Base-by-base conservation (phyloP, 768 basidiomycete species). In the Suillus fuscotomentosus region DNA sequence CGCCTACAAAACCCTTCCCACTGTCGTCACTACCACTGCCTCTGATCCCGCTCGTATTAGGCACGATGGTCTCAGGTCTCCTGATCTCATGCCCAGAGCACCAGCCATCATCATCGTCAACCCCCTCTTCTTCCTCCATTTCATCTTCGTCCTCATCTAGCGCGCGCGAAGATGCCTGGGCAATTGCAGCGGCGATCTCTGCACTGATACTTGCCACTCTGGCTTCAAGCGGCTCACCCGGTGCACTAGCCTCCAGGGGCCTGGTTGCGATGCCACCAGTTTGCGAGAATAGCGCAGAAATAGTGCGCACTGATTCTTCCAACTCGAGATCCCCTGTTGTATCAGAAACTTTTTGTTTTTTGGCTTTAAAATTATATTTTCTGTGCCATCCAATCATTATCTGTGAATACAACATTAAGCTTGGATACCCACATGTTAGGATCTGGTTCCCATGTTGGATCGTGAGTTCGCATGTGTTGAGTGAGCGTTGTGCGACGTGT, bases 401-500 rank as follows among this genome's bases (percentile, higher is more conserved):
- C 51, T 38, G 45, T 66, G 55, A 68, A 68, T 63, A 50, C 59
- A 56, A 31, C 11, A 50, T n/a, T 5, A 14, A 57, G 56, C 48
- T 20, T 51, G 42, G 43, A 65, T 51, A 82, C 89, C 68, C 75
- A 93, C 92, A 91, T 82, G 69, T 87, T 88, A 39, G 91, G 91
- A 79, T 94, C 91, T 48, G 92, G 90, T 68, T 89, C 89, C 91
- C 91, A 94, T 67, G 80, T 81, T 53, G 92, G 90, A 76, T 94
- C 91, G 74, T 95, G 92, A 34, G 89, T 91, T 64, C 88, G 86
- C 92, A 95, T 94, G 76, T 95, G 94, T 39, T 89, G 86, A 6
- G 90, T 94, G 62, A 95, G 76, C 27, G 92, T 94, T 62, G 92
- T 92, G 64, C 92, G 84, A 63, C 94, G 85, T 24, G 92, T 94